A percentile compares a stretch with the other conserved stretches of the same genome.
phyloP scores from a whole-genome alignment of 2,329 filamentous ascomycete species.

The Diaporthe nobilis region DNA sequence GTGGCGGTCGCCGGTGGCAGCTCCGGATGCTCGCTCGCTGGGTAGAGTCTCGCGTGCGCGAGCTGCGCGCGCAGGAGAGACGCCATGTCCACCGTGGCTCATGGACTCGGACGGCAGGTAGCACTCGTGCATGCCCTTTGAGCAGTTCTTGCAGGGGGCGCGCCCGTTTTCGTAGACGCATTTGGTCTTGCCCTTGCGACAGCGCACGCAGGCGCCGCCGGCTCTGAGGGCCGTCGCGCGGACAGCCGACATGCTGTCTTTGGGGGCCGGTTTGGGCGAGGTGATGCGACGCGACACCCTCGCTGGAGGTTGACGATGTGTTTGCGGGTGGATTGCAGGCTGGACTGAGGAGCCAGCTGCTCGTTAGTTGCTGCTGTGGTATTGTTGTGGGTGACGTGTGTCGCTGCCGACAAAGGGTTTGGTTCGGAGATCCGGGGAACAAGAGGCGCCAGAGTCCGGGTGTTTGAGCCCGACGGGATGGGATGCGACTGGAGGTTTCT shows the following conservation, averaged over 20 bases:
- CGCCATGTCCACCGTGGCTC: conserved; percentile 69
- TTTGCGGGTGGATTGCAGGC: neutral
- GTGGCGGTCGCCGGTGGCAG: conserved; percentile 57
- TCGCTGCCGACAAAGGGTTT: conserved; percentile 18
- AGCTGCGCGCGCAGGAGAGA: conserved; percentile 68
- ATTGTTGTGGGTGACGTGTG: neutral
- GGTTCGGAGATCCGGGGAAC: conserved; percentile 40
- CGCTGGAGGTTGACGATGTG: neutral
- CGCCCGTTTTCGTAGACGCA: conserved; percentile 74
- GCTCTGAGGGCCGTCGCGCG: conserved; percentile 72
- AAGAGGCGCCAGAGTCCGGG: conserved; percentile 37
- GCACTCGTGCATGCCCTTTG: conserved; percentile 75
- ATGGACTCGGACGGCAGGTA: conserved; percentile 73
- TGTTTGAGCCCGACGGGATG: conserved; percentile 30
- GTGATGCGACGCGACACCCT: neutral
- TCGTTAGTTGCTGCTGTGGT: neutral
- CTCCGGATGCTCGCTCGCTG: conserved; percentile 63
- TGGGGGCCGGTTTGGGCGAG: neutral
- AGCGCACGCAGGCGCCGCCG: conserved; percentile 73
- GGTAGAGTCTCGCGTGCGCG: conserved; percentile 69
- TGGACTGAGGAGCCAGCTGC: neutral
- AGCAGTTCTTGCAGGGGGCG: conserved; percentile 75
- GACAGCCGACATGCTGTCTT: conserved; percentile 61
- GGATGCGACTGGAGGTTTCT: conserved; percentile 34
- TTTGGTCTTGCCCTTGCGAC: conserved; percentile 75